These are phyloP conservation scores for Sporothrix curviconia DNA, from an alignment of 2,329 filamentous ascomycete species.

Conservation along the genomic window DNA sequence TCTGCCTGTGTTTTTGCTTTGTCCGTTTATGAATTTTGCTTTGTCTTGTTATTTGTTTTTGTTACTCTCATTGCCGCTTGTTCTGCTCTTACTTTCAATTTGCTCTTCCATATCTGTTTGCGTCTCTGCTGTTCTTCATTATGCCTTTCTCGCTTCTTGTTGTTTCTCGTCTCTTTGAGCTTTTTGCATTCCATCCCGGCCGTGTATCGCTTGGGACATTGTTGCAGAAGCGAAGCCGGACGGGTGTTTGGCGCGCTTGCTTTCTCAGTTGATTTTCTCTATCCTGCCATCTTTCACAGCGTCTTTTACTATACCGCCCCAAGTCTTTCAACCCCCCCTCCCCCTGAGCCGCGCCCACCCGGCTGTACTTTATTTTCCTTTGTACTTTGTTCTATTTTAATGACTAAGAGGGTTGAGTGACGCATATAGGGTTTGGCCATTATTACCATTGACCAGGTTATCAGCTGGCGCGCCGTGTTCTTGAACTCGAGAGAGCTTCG, in stretches of 20 bases:
- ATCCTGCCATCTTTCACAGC: background rate
- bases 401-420: background rate
- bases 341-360: background rate
- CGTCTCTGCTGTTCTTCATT: background rate
- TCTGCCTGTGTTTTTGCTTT: background rate
- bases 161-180: background rate
- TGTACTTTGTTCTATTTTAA: background rate
- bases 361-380: background rate
- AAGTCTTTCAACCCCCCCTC: background rate
- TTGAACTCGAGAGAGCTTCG: background rate
- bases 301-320: background rate
- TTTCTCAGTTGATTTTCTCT: background rate
- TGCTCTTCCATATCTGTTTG: background rate
- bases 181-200: background rate
- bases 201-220: background rate
- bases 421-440: background rate
- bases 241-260: background rate
- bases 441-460: background rate
- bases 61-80: background rate
- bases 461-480: background rate
- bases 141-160: background rate
- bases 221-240: background rate
- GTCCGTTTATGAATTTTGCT: background rate
- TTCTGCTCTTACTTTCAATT: background rate
- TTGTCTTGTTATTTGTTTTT: background rate